These are phyloP conservation scores for Botrytis pseudocinerea DNA, from an alignment of 2,329 filamentous ascomycete species.

Conservation along the genomic window DNA sequence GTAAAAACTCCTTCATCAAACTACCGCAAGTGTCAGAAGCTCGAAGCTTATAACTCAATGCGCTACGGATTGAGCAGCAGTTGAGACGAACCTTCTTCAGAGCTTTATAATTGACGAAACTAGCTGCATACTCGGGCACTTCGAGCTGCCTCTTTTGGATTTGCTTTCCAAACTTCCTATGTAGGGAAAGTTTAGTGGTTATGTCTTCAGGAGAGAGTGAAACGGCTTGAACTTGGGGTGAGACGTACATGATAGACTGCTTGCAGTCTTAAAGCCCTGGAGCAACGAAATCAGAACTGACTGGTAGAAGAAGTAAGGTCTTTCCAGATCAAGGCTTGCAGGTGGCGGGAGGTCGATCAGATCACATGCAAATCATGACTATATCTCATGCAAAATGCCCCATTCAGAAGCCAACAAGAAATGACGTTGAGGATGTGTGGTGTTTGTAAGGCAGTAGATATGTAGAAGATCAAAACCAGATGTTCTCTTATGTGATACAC, in stretches of 20 bases:
- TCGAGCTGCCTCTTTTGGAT: slow-evolving; percentile 99
- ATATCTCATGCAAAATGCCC: slow-evolving; percentile 20
- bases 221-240: not conserved
- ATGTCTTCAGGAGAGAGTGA: slow-evolving; percentile 13
- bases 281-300: slow-evolving; percentile 29
- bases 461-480: not conserved
- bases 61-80: slow-evolving; percentile 20
- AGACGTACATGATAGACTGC: slow-evolving; percentile 40
- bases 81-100: slow-evolving; percentile 80
- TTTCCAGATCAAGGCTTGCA: not conserved
- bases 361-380: slow-evolving; percentile 31
- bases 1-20: slow-evolving; percentile 17
- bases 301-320: slow-evolving; percentile 21
- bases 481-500: slow-evolving; percentile 16
- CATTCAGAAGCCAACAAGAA: slow-evolving; percentile 8
- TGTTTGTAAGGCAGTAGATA: slow-evolving; percentile 14
- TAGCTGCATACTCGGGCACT: slow-evolving; percentile 97
- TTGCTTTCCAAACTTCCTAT: slow-evolving; percentile 99
- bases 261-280: slow-evolving; percentile 35
- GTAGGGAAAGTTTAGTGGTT: slow-evolving; percentile 20
- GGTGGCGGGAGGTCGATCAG: slow-evolving; percentile 27
- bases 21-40: not conserved
- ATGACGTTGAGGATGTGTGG: slow-evolving; percentile 6
- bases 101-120: slow-evolving; percentile 99
- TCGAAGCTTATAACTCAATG: not conserved